Evolutionary conservation across 768 basidiomycete genomes (phyloP), one percentile per base, ranked within the genome.

Genomic region (Gymnopilus dilepis): DNA sequence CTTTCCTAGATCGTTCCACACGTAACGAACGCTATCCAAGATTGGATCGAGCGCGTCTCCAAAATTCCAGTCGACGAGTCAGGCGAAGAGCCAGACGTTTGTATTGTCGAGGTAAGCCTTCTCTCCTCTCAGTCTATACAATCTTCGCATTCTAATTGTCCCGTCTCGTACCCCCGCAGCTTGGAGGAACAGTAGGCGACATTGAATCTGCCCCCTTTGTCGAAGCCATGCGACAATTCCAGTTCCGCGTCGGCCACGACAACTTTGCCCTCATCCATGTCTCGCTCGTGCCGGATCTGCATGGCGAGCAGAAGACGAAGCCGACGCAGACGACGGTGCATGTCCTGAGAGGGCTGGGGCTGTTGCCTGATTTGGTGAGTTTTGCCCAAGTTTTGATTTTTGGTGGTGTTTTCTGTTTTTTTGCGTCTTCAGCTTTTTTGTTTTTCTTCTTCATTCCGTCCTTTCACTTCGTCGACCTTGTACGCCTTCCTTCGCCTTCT

Each of bases 211-310:
- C 96, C 3, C 97, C 97, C 2, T 99, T 99, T 75, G 83, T 99
- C 47, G 97, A 99, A 75, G 97, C 97, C 0, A 95, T 99, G 91
- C 89, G 97, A n/a, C 97, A 99, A 74, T 99, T 99, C 83, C 97
- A 99, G 72, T 98, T 98, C 82, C 90, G 97, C 58, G 96, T 99
- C 21, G 96, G 97, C 17, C 86, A 91, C 72, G 93, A 95, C 60
- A 98, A 99, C 77, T 98, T 98, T 73, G 96, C 97, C 0, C 86
- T 99, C 57, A 89, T 99, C 61, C 96, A 98, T 67, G 97, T 99
- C 50, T 96, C 94, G 6, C 88, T 99, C 30, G 95, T 99, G n/a
- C 97, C 97, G 17, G 94, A 97, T 70, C 94, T 99, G 83, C 95
- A 97, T 56, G 97, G 97, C 58, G 97, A 99, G 74, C 97, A 98